These are phyloP conservation scores for Pichia sp. DNA, from an alignment of 1,139 yeast species.

Conservation along the genomic window DNA sequence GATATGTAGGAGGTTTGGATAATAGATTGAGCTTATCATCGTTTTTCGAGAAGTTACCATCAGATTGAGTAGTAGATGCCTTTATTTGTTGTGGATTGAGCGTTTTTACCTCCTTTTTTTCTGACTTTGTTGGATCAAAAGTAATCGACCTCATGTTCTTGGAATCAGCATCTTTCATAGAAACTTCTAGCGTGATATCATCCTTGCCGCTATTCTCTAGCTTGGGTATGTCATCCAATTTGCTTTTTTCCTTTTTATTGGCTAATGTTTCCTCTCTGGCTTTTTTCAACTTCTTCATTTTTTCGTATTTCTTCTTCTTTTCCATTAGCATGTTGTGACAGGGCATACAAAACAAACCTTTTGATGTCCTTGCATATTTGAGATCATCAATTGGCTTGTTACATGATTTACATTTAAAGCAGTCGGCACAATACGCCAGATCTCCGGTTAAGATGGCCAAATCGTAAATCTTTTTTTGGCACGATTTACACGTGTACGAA, in stretches of 20 bases:
- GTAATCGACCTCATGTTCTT: not conserved
- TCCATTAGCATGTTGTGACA: slow-evolving; percentile 86
- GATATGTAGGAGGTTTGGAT: slow-evolving; percentile 2
- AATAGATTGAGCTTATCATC: not conserved
- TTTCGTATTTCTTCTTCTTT: slow-evolving; percentile 54
- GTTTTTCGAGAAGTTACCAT: not conserved
- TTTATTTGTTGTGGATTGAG: not conserved
- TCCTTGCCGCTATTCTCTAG: not conserved
- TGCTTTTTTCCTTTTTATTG: not conserved
- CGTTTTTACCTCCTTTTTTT: not conserved
- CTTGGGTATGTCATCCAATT: not conserved
- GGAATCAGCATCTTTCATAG: not conserved
- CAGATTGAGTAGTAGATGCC: not conserved
- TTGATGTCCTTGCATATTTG: slow-evolving; percentile 88
- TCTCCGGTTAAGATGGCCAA: slow-evolving; percentile 94
- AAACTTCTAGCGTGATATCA: not conserved
- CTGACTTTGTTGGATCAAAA: not conserved
- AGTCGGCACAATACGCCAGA: slow-evolving; percentile 87
- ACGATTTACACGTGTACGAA: slow-evolving; percentile 82
- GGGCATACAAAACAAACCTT: slow-evolving; percentile 88
- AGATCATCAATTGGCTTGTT: slow-evolving; percentile 83
- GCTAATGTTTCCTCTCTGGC: slow-evolving; percentile 8
- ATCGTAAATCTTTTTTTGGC: slow-evolving; percentile 88
- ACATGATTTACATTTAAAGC: slow-evolving; percentile 90
- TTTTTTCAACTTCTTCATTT: slow-evolving; percentile 32